A percentile compares a stretch with the other conserved stretches of the same genome.
Evolutionary conservation across 805 yeast species (phyloP).

Genomic region (Saccharomycopsis vini): DNA sequence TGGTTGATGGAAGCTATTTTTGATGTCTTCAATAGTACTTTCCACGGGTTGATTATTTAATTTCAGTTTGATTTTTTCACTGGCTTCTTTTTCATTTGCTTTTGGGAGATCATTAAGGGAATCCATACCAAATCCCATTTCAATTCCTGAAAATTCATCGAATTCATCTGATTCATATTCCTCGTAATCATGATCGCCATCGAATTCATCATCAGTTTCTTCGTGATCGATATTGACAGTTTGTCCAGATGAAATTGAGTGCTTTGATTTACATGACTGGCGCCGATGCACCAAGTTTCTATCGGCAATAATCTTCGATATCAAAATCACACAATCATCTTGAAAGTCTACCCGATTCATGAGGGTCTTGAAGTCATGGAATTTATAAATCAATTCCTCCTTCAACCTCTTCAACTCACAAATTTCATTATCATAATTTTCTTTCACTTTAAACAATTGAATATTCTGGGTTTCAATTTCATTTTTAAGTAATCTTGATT

Average conservation of each 20-base stretch:
- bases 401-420: slow-evolving; percentile 7
- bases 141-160: slow-evolving; percentile 18
- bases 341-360: too few relatives aligned
- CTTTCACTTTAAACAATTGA: slow-evolving; percentile 24
- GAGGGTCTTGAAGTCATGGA: slow-evolving; percentile 3
- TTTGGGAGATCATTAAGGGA: slow-evolving; percentile 12
- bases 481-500: too few relatives aligned
- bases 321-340: too few relatives aligned
- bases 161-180: slow-evolving; percentile 18
- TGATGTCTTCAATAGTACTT: slow-evolving; percentile 21
- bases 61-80: too few relatives aligned
- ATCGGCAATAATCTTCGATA: too few relatives aligned
- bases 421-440: slow-evolving; percentile 20
- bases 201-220: slow-evolving; percentile 9
- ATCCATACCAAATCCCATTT: slow-evolving; percentile 23
- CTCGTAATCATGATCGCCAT: slow-evolving; percentile 11
- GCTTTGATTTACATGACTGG: too few relatives aligned
- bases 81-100: not conserved
- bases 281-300: too few relatives aligned
- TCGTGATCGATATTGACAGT: too few relatives aligned
- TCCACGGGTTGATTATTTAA: too few relatives aligned
- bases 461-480: too few relatives aligned
- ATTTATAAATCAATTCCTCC: slow-evolving; percentile 1
- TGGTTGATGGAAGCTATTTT: slow-evolving; percentile 11
- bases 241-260: too few relatives aligned